These are phyloP conservation scores for Eimeria acervulina DNA, from an alignment of 169 alveolate species.

Conservation along the genomic window DNA sequence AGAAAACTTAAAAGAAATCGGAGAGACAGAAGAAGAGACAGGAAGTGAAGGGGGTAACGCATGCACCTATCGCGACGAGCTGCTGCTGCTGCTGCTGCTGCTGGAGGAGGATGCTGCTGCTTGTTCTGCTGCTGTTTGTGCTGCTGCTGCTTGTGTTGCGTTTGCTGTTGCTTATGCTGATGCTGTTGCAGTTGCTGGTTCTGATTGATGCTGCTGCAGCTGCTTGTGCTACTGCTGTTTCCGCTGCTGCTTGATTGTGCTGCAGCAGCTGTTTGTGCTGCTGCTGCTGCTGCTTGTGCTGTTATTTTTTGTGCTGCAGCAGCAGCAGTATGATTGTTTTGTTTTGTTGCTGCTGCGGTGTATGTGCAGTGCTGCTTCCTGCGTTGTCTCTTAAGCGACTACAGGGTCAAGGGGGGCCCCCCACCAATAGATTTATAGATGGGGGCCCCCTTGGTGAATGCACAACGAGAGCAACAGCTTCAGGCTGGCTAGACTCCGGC, in stretches of 20 bases:
- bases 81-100: conserved; percentile 3
- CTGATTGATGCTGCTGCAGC: too few relatives aligned
- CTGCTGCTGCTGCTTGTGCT: too few relatives aligned
- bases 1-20: not conserved
- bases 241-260: too few relatives aligned
- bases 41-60: conserved; percentile 10
- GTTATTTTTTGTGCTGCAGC: not conserved
- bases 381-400: not conserved
- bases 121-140: conserved; percentile 2
- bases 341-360: not conserved
- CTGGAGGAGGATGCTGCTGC: too few relatives aligned
- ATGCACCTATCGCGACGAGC: not conserved
- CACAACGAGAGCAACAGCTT: conserved; percentile 17
- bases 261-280: too few relatives aligned
- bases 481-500: not conserved
- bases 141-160: too few relatives aligned
- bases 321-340: not conserved
- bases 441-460: not conserved
- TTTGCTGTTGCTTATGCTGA: not conserved
- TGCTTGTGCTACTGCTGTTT: too few relatives aligned
- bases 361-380: not conserved
- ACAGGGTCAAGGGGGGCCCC: not conserved
- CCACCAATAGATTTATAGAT: not conserved
- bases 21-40: not conserved
- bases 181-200: not conserved